Base-by-base conservation (phyloP, 768 basidiomycete genomes). In the Leucocoprinus birnbaumii region DNA sequence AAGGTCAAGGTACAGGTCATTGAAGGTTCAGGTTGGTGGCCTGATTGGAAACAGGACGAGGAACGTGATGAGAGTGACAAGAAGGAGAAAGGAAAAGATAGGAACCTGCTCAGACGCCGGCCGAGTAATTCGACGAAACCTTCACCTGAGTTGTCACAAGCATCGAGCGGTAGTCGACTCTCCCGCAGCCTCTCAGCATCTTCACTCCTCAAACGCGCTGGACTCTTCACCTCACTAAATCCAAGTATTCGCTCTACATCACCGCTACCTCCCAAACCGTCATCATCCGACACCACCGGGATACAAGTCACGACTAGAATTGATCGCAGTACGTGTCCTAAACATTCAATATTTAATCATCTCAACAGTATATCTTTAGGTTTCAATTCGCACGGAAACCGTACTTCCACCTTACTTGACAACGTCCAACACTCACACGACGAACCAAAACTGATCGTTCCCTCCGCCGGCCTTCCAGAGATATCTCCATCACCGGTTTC, bases 121-220 rank as follows among this genome's bases (percentile, higher is more conserved):
- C 54, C 38, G 9, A 55, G 45, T 19, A 31, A 43, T 19, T 22
- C 40, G 3, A 22, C 40, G 4, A 55, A 25, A 35, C 18, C 16
- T 6, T 25, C 54, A 38, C 16, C 48, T 27, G 7, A 45, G 24
- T 34, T 34, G 16, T 10, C 47, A 16, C 18, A 19, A 3, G 19
- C 24, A 19, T n/a, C 52, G 7, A 16, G 42, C 6, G 24, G 34
- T 3, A 43, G 31, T 18, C 27, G 21, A 41, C 48, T 48, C 25
- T 42, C 54, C 10, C 48, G 47, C 14, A 49, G 41, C 27, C 19
- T 55, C 16, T 49, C 52, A 11, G 21, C 48, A n/a, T 25, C 48
- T 5, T 48, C 48, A 18, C 19, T 55, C 5, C 22, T 55, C 9
- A 55, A 55, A 26, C 47, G 41, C 10, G 18, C 47, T 0, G 31